Conservation (phyloP, 169 alveolate genomes). For the Condylostoma magnum region DNA sequence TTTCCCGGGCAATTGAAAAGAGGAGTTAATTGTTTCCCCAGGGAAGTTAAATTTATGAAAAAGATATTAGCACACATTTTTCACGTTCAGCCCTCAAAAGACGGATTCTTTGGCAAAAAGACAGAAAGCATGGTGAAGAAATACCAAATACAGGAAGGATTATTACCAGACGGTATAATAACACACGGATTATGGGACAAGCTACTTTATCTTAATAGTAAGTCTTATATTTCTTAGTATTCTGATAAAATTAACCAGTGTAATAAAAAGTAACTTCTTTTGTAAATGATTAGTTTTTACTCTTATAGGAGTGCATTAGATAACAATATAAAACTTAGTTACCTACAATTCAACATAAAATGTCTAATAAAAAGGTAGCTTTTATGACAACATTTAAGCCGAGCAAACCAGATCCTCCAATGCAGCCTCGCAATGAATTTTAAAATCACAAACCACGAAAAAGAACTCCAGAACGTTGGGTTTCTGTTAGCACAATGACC, state of each 20-base stretch:
- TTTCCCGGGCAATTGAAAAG: too few relatives aligned
- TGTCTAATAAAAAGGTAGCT: conserved; percentile 21
- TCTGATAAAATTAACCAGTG: too few relatives aligned
- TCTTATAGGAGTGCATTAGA: too few relatives aligned
- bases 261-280: too few relatives aligned
- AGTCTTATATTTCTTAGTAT: too few relatives aligned
- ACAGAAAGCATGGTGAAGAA: conserved; percentile 3
- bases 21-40: too few relatives aligned
- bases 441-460: not conserved
- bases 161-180: not conserved
- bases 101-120: conserved; percentile 3
- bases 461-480: conserved; percentile 3
- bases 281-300: too few relatives aligned
- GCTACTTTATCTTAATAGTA: too few relatives aligned
- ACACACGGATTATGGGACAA: conserved; percentile 2
- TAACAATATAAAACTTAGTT: too few relatives aligned
- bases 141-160: conserved; percentile 4
- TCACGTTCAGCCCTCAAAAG: too few relatives aligned
- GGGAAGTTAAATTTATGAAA: too few relatives aligned
- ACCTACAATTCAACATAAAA: conserved; percentile 7
- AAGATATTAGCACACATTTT: too few relatives aligned
- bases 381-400: conserved; percentile 10
- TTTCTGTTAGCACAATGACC: not conserved
- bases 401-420: not conserved
- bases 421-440: not conserved